These are phyloP conservation scores for Plantago major DNA, from an alignment of 257 asterid species.

Conservation along the genomic window DNA sequence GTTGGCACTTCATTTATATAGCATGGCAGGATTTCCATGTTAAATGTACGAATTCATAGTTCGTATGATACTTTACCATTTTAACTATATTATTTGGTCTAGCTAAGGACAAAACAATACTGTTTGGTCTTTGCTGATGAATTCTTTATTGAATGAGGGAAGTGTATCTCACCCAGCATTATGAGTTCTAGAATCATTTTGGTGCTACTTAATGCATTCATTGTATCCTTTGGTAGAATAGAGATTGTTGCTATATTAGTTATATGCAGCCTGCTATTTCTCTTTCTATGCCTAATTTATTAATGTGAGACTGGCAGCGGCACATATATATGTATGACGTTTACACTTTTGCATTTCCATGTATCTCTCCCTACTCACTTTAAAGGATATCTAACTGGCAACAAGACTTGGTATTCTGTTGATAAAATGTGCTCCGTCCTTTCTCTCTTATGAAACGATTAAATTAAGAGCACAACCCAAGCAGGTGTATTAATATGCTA, in stretches of 20 bases:
- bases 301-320: no score
- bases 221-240: background rate
- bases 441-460: no score
- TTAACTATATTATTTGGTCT: no score
- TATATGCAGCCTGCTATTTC: background rate
- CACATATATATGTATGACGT: no score
- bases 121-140: constrained; percentile 11
- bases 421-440: no score
- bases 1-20: background rate
- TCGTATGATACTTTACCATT: no score
- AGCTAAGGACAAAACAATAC: background rate
- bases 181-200: constrained; percentile 2
- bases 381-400: no score
- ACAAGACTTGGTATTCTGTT: no score
- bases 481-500: no score
- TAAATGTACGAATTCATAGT: background rate
- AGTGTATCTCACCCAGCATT: background rate
- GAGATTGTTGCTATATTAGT: background rate
- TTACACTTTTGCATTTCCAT: no score
- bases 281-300: background rate
- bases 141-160: constrained; percentile 14
- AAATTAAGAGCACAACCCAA: no score
- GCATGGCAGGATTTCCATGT: background rate
- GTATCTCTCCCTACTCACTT: no score
- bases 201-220: background rate